These are phyloP conservation scores for Pseudohalonectria lignicola DNA, from an alignment of 2,329 filamentous ascomycete genomes.

Conservation along the genomic window DNA sequence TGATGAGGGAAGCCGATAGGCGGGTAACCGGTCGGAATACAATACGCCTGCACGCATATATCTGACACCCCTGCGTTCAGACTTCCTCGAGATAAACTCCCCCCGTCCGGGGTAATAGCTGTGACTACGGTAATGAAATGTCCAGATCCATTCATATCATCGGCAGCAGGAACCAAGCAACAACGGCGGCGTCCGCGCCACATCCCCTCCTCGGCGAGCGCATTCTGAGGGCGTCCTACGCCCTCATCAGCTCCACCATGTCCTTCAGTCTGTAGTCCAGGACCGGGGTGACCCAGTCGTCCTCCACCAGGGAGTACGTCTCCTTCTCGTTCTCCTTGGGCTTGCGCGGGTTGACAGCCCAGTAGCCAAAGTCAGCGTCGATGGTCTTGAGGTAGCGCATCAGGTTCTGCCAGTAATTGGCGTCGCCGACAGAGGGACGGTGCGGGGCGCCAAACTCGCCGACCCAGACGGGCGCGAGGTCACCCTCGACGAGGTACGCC, in stretches of 20 bases:
- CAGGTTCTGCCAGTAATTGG: slow-evolving; percentile 56
- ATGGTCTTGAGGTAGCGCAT: slow-evolving; percentile 44
- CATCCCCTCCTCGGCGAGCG: too few species aligned
- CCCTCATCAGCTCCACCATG: slow-evolving; percentile 41
- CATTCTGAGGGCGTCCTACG: slow-evolving; percentile 5
- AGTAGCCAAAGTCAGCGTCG: slow-evolving; percentile 59
- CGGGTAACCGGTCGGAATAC: too few species aligned
- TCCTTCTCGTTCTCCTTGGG: slow-evolving; percentile 44
- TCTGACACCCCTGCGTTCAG: too few species aligned
- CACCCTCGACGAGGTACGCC: slow-evolving; percentile 48
- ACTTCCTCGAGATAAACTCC: too few species aligned
- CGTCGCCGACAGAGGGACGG: slow-evolving; percentile 40
- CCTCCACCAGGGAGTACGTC: slow-evolving; percentile 48
- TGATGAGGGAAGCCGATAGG: too few species aligned
- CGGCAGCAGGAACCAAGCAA: too few species aligned
- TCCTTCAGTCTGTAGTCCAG: slow-evolving; percentile 53
- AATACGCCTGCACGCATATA: too few species aligned
- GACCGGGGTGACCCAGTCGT: slow-evolving; percentile 54
- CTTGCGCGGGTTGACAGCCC: slow-evolving; percentile 59
- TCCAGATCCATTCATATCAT: too few species aligned
- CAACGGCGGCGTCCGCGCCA: too few species aligned
- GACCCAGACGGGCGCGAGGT: slow-evolving; percentile 54
- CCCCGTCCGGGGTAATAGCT: too few species aligned
- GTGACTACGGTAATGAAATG: too few species aligned
- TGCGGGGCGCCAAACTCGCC: slow-evolving; percentile 54